Base-by-base conservation (phyloP, 345 rosid species). In the Eucalyptus cloeziana region DNA sequence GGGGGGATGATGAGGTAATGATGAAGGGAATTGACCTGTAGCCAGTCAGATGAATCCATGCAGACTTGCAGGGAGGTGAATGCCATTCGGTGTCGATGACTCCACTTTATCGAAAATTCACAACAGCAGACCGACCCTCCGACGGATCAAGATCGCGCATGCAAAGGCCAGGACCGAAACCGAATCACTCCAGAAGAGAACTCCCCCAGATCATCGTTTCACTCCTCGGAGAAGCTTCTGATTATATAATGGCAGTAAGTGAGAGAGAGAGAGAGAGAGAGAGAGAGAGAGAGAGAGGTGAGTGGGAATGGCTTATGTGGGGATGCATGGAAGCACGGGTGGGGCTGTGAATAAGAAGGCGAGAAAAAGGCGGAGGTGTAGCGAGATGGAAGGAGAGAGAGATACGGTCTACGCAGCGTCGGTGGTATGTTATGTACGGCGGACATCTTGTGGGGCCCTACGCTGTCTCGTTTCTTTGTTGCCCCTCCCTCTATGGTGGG, bases 21-120 rank as follows among this genome's bases (percentile, higher is more conserved):
- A 45, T 27, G 30, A 7, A 25, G 44, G 64, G 69, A 31, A 19
- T 19, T 37, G 47, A 96, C 99, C 98, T 96, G 99, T 44, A 97
- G 94, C 99, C 99, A 97, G 49, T 96, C 98, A 60, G 98, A 87
- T 67, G 98, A 96, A 92, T 97, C 99, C 99, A 96, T 95, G 96
- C 98, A 97, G 88, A 95, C 98, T 93, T 95, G 99, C 67, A 96
- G 93, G 91, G 98, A 96, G 90, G 94, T 94, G 87, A 95, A 94
- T 89, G 95, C 95, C 97, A 96, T 96, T 51, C 56, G 85, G 56
- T 50, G 52, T 50, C 13, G 64, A 89, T 54, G 58, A 17, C 67
- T 76, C 83, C 47, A 76, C 83, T 37, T 76, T 76, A 33, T 37
- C 45, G 10, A 76, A 11, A 21, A 69, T 8, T 76, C 24, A 19